Percentiles rank a stretch among this genome's conserved stretches.
phyloP scores from a whole-genome alignment of 345 rosid genomes.

The Brassica nigra region DNA sequence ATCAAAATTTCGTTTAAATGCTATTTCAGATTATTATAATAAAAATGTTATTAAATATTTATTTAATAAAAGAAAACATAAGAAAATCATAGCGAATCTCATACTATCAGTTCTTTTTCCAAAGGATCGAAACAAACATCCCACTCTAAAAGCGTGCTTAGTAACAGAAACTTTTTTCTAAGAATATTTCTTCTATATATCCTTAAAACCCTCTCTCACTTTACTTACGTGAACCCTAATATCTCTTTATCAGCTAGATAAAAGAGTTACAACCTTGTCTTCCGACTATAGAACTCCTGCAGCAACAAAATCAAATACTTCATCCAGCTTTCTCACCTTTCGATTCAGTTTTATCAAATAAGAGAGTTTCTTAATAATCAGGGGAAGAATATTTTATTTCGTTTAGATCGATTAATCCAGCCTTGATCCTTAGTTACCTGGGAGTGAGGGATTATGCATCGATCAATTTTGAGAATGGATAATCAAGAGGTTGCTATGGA shows the following conservation, averaged over 20 bases:
- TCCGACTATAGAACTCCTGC: constrained; percentile 24
- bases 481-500: constrained; percentile 34
- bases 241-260: constrained; percentile 9
- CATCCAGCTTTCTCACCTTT: neutral
- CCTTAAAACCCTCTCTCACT: constrained; percentile 35
- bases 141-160: constrained; percentile 39
- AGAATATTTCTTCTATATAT: constrained; percentile 35
- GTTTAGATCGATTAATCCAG: neutral
- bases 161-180: constrained; percentile 35
- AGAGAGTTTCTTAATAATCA: neutral
- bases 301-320: neutral
- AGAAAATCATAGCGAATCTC: constrained; percentile 3
- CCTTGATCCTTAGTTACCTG: constrained; percentile 10
- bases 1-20: neutral
- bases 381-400: neutral
- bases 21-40: neutral
- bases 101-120: neutral
- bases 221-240: constrained; percentile 41
- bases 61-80: neutral
- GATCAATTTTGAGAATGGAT: constrained; percentile 24
- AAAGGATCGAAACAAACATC: constrained; percentile 31
- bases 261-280: constrained; percentile 7
- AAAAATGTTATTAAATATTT: neutral
- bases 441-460: constrained; percentile 8
- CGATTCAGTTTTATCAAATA: neutral